phyloP scores from a whole-genome alignment of 495 filamentous ascomycete genomes.

The Usnea hakonensis region DNA sequence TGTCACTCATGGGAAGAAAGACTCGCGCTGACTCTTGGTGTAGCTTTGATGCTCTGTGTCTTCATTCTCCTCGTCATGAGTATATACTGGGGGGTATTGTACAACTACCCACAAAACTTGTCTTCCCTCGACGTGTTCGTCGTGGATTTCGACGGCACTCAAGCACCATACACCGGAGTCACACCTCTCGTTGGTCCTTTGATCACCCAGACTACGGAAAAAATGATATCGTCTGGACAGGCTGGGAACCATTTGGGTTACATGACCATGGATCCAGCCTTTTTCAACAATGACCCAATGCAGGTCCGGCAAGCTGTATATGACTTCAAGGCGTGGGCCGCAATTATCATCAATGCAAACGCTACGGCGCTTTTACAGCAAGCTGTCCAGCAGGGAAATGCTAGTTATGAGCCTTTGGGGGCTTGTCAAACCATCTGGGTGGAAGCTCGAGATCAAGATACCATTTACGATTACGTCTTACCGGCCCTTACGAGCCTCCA shows the following conservation, averaged over 20 bases:
- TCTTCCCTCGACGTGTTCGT: slow-evolving; percentile 48
- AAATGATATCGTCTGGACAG: slow-evolving; percentile 29
- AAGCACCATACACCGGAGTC: slow-evolving; percentile 42
- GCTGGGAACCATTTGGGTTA: slow-evolving; percentile 41
- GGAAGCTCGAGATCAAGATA: slow-evolving; percentile 51
- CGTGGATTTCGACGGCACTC: slow-evolving; percentile 57
- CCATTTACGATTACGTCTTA: slow-evolving; percentile 44
- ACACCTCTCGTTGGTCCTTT: slow-evolving; percentile 50
- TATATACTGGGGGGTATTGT: slow-evolving; percentile 56
- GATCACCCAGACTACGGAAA: slow-evolving; percentile 37
- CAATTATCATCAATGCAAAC: slow-evolving; percentile 58
- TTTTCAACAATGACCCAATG: slow-evolving; percentile 52
- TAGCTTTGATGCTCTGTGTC: slow-evolving; percentile 46
- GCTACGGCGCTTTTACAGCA: slow-evolving; percentile 52
- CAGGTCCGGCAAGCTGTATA: slow-evolving; percentile 54
- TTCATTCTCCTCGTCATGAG: slow-evolving; percentile 51
- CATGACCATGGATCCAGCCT: slow-evolving; percentile 38
- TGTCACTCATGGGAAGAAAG: neutral
- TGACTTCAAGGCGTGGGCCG: slow-evolving; percentile 55
- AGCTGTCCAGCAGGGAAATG: slow-evolving; percentile 51
- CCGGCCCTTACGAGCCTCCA: slow-evolving; percentile 43
- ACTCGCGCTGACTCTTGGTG: neutral
- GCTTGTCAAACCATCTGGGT: slow-evolving; percentile 53
- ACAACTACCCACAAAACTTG: slow-evolving; percentile 40
- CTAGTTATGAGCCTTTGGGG: slow-evolving; percentile 55